Base-by-base conservation (phyloP, 192 early-diverging fungal genomes). In the Dissophora globulifera region DNA sequence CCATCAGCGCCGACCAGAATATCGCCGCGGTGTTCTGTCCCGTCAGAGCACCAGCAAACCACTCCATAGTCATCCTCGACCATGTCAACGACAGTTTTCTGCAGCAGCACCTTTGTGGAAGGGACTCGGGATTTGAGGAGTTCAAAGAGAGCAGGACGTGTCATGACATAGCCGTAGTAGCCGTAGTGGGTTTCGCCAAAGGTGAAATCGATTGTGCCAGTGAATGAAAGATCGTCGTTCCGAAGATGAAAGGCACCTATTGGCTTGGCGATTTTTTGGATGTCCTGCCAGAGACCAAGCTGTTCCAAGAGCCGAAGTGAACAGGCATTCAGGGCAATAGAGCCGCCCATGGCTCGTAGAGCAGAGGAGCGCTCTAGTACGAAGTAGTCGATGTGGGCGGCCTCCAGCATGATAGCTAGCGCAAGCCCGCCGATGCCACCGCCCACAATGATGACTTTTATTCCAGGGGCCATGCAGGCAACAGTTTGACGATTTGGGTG, bases 371-470 rank as follows among this genome's bases (percentile, higher is more conserved):
- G 62, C 29, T 79, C 78, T 9, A 79, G 64, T 7, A 72, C 26
- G 38, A 71, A 12, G 31, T 62, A 79, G 52, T 79, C 69, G 16
- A 79, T 79, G 1, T 62, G 43, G 9, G 69, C 78, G 19, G 47
- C 52, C 35, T 62, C 52, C 10, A 79, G 59, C 50, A 58, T 53
- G 16, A 72, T 64, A 38, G 69, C 78, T 20, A 79, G 22, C 0
- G 64, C 61, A 29, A 65, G 78, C 7, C 78, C 78, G 7, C 68
- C 62, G 30, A 72, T 59, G 31, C 67, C 61, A 8, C 63, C 78
- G 17, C 78, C 78, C 0, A 56, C 68, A 42, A 79, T 72, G 16
- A 54, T 52, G 22, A 69, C 69, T 11, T 32, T 60, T 25, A 69
- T 45, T 10, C 16, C n/a, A 4, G 9, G 9, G 10, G 43, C n/a